Evolutionary conservation across 2,329 filamentous ascomycete species (phyloP).

Genomic region (Cladosporium sp.): DNA sequence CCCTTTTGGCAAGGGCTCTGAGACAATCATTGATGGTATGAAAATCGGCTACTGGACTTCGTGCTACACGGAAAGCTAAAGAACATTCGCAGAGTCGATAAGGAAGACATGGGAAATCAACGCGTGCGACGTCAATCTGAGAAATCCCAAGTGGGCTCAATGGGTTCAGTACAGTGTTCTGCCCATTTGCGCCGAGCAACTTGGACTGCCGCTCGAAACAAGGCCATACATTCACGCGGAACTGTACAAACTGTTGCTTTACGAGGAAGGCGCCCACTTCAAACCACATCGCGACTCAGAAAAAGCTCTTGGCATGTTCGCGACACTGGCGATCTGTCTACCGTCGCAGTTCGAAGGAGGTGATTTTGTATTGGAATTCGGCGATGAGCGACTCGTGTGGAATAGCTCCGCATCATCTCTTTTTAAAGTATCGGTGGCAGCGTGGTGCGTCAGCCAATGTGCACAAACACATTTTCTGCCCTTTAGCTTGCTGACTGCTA

Average conservation of each 20-base stretch:
- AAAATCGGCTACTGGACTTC: too few relatives aligned
- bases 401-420: neutral
- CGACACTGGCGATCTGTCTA: neutral
- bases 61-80: too few relatives aligned
- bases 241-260: neutral
- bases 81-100: too few relatives aligned
- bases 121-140: neutral
- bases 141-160: neutral
- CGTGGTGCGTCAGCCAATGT: neutral
- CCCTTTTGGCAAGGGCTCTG: neutral
- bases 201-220: neutral
- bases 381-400: neutral
- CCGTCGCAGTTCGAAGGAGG: neutral
- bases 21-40: neutral
- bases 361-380: neutral
- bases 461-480: neutral
- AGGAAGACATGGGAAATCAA: neutral
- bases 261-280: neutral
- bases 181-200: neutral
- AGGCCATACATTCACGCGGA: neutral
- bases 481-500: neutral
- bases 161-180: neutral
- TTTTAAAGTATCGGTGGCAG: neutral
- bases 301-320: neutral
- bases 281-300: neutral